A percentile compares a stretch with the other conserved stretches of the same genome.
phyloP scores from a whole-genome alignment of 2,329 filamentous ascomycete genomes.

The Aureobasidium namibiae region DNA sequence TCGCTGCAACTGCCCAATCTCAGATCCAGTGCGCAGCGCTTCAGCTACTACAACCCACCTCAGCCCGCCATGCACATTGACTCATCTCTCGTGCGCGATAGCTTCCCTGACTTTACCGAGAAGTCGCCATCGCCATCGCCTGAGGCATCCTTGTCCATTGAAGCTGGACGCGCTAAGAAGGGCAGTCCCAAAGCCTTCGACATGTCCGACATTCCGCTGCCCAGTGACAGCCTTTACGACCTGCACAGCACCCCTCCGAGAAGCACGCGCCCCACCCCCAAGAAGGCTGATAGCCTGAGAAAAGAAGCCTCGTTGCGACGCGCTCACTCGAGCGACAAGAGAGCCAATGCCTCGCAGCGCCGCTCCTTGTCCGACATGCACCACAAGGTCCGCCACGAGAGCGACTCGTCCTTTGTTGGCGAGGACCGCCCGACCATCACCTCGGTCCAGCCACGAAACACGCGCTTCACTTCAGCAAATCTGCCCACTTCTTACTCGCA shows the following conservation, averaged over 20 bases:
- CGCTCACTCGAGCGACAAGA: conserved; percentile 28
- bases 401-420: conserved; percentile 43
- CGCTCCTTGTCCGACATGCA: conserved; percentile 50
- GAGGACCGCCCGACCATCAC: conserved; percentile 40
- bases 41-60: not conserved
- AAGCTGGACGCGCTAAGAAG: conserved; percentile 46
- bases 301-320: conserved; percentile 39
- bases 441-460: conserved; percentile 40
- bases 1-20: conserved; percentile 12
- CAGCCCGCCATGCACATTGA: conserved; percentile 7
- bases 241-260: conserved; percentile 34
- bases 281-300: conserved; percentile 28
- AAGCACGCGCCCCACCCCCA: conserved; percentile 20
- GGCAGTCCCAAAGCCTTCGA: conserved; percentile 32
- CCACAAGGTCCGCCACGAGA: conserved; percentile 43
- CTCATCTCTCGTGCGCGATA: not conserved
- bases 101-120: conserved; percentile 11
- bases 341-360: conserved; percentile 25
- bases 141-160: conserved; percentile 36
- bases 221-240: conserved; percentile 41
- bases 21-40: conserved; percentile 6
- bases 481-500: conserved; percentile 10
- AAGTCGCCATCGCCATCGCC: conserved; percentile 1
- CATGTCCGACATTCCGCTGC: conserved; percentile 43
- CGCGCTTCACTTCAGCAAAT: conserved; percentile 41